Percentiles rank a stretch among this genome's conserved stretches.
These are phyloP conservation scores for Saturnispora mendoncae DNA, from an alignment of 805 yeast species.

Conservation along the genomic window DNA sequence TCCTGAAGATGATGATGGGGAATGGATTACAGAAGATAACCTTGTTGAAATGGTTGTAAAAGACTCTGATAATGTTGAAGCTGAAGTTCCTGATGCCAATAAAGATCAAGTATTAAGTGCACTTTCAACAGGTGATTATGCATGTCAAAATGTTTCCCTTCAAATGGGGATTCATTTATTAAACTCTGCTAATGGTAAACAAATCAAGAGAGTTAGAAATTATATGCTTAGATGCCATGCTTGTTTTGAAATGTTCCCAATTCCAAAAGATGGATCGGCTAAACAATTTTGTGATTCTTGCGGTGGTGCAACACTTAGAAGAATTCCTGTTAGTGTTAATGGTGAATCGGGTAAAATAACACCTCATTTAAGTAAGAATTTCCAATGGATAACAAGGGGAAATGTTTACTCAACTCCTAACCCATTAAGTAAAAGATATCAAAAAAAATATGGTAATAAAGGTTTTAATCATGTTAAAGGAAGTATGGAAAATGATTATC, in stretches of 20 bases:
- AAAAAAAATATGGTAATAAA: constrained; percentile 65
- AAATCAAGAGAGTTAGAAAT: constrained; percentile 76
- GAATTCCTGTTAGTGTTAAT: constrained; percentile 86
- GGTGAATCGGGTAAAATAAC: constrained; percentile 70
- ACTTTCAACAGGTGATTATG: constrained; percentile 91
- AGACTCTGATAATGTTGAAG: constrained; percentile 53
- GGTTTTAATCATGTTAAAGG: constrained; percentile 65
- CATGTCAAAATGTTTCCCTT: constrained; percentile 89
- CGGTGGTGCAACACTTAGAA: constrained; percentile 84
- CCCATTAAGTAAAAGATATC: constrained; percentile 76
- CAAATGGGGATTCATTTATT: constrained; percentile 84
- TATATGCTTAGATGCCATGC: constrained; percentile 97
- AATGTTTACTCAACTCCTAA: constrained; percentile 71
- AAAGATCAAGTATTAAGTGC: constrained; percentile 59
- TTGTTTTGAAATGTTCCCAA: constrained; percentile 75
- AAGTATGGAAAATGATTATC: constrained; percentile 44
- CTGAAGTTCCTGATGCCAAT: constrained; percentile 22
- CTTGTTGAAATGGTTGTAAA: constrained; percentile 58
- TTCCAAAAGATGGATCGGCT: constrained; percentile 66
- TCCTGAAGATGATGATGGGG: constrained; percentile 73
- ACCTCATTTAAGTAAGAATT: constrained; percentile 83
- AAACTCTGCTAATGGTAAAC: constrained; percentile 76
- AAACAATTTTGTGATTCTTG: constrained; percentile 90
- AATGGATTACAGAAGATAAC: constrained; percentile 91
- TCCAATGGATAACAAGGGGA: constrained; percentile 91